Percentiles rank a stretch among this genome's conserved stretches.
These are phyloP conservation scores for Stropharia rugosoannulata DNA, from an alignment of 768 basidiomycete genomes.

Conservation along the genomic window DNA sequence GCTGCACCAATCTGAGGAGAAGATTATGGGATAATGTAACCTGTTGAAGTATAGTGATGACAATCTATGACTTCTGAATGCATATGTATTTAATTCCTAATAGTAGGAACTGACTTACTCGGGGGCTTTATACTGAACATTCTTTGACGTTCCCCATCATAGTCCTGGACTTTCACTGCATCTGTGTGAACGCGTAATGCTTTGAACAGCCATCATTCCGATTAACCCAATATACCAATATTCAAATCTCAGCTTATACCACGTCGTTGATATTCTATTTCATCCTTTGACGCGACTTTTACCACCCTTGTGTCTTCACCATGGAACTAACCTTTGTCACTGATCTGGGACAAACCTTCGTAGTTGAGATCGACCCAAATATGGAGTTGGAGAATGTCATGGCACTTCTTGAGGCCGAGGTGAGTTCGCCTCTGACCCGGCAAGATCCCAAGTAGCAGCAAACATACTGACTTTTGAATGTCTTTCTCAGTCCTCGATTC, in stretches of 20 bases:
- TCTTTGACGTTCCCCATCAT: no score
- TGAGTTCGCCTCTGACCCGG: slow-evolving; percentile 35
- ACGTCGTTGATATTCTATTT: not conserved
- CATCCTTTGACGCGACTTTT: not conserved
- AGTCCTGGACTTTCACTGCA: not conserved
- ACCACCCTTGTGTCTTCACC: slow-evolving; percentile 5
- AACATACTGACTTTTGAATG: not conserved
- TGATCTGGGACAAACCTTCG: slow-evolving; percentile 61
- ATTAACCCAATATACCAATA: not conserved
- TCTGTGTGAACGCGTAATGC: not conserved
- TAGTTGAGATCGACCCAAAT: slow-evolving; percentile 81
- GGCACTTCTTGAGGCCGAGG: slow-evolving; percentile 95
- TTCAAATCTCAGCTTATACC: not conserved
- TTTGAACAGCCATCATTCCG: not conserved
- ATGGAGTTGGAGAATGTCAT: slow-evolving; percentile 94
- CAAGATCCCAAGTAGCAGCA: not conserved
- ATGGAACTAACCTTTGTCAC: slow-evolving; percentile 78
- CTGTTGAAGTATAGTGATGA: no score
- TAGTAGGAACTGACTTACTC: no score
- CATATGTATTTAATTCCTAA: no score
- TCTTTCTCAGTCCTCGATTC: slow-evolving; percentile 65
- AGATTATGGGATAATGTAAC: no score
- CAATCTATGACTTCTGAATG: no score
- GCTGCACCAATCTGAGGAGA: no score
- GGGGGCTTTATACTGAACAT: no score